Evolutionary conservation across 2,329 filamentous ascomycete species (phyloP), one percentile per base, ranked within the genome.

Genomic region (Phoma herbarum): DNA sequence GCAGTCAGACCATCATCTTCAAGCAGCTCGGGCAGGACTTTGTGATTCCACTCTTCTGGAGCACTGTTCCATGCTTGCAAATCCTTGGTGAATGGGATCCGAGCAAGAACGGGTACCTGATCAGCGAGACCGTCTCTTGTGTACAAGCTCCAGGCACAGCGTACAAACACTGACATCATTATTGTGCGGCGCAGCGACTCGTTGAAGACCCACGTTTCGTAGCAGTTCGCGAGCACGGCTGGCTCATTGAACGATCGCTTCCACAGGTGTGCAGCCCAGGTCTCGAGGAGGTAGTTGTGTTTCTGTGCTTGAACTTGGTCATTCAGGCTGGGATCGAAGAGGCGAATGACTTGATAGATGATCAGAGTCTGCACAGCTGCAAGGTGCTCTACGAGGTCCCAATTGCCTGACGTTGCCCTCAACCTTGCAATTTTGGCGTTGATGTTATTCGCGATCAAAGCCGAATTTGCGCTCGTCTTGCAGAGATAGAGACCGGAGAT

Each of bases 351-450:
- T 49, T 75, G 72, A 49, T 75, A 75, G 45, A 71, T 64, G 26
- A 73, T 66, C n/a, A 75, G 54, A 6, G 72, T 67, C 44, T 75
- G 71, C 7, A 74, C 71, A 10, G 70, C 70, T 10, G 72, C 71
- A 18, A 75, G 70, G 35, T 73, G 71, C 39, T 74, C 65, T 9
- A 48, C 22, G 3, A 74, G 57, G 4, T 61, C 53, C 70, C 72
- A 73, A 11, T 12, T 55, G 3, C 41, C 42, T 2, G 68, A 66
- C 1, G 42, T 35, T 6, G 61, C 50, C 16, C 63, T 52, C 20
- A 71, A 57, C 2, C 33, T 50, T 0, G 63, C 42, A 20, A 73
- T 66, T 37, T 73, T 73, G 29, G 56, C n/a, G 10, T 63, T 46
- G 43, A 73, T 72, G 14, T 60, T 62, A 7, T 58, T 63, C 1